Percentiles rank a stretch among this genome's conserved stretches.
These are phyloP conservation scores for Hortiboletus campestris DNA, from an alignment of 768 basidiomycete species.

Conservation along the genomic window DNA sequence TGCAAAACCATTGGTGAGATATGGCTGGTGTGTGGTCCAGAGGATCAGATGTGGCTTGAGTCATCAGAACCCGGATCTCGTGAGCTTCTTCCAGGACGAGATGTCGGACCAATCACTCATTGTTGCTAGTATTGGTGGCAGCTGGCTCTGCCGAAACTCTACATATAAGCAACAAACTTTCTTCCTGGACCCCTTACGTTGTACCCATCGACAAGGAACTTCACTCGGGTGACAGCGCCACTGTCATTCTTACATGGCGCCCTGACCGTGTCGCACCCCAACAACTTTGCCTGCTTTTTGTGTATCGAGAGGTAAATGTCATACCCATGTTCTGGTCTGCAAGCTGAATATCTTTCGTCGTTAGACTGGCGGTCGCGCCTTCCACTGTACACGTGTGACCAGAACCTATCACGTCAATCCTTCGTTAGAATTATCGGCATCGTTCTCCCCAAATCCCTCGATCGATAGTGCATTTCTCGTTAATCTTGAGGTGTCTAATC, in stretches of 20 bases:
- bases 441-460: slow-evolving; percentile 50
- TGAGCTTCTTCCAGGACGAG: slow-evolving; percentile 9
- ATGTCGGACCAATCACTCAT: slow-evolving; percentile 3
- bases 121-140: slow-evolving; percentile 10
- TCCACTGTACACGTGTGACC: slow-evolving; percentile 55
- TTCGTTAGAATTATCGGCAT: slow-evolving; percentile 52
- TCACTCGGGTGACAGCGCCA: slow-evolving; percentile 47
- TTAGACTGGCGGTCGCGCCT: slow-evolving; percentile 49
- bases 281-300: slow-evolving; percentile 60
- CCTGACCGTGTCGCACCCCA: slow-evolving; percentile 46
- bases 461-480: slow-evolving; percentile 50
- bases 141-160: slow-evolving; percentile 37
- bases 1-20: slow-evolving; percentile 57
- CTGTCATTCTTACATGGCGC: slow-evolving; percentile 55
- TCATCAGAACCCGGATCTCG: slow-evolving; percentile 21
- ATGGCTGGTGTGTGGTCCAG: slow-evolving; percentile 63
- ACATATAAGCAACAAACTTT: slow-evolving; percentile 52
- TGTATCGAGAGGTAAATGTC: slow-evolving; percentile 57
- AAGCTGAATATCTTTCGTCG: slow-evolving; percentile 3
- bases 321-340: neutral
- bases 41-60: slow-evolving; percentile 62
- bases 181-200: slow-evolving; percentile 42
- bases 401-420: slow-evolving; percentile 59
- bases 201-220: slow-evolving; percentile 43
- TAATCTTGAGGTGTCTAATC: slow-evolving; percentile 56